These are phyloP conservation scores for Globisporangium spinosum DNA, from an alignment of 352 stramenopile genomes.

Conservation along the genomic window DNA sequence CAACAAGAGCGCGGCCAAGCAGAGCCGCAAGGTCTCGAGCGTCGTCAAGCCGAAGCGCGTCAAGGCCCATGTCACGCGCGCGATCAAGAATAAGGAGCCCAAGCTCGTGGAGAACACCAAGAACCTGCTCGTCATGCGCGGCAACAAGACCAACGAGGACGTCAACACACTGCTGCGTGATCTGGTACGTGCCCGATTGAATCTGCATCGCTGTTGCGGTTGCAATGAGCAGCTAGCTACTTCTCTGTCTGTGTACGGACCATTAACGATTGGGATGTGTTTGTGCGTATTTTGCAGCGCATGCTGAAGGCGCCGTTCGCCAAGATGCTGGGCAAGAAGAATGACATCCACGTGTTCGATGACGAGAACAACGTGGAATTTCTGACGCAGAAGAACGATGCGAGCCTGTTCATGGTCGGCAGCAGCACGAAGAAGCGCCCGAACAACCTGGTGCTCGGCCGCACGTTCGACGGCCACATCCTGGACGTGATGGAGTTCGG, in stretches of 20 bases:
- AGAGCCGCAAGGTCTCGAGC: constrained; percentile 67
- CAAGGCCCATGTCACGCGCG: constrained; percentile 77
- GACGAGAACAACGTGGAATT: constrained; percentile 93
- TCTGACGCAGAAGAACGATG: constrained; percentile 97
- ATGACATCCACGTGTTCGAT: constrained; percentile 93
- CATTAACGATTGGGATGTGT: background rate
- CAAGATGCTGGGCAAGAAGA: constrained; percentile 91
- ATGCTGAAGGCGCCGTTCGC: constrained; percentile 85
- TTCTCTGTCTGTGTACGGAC: background rate
- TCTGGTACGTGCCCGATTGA: constrained; percentile 34
- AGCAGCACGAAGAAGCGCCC: constrained; percentile 98
- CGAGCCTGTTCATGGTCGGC: constrained; percentile 93
- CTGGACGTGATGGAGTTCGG: constrained; percentile 98
- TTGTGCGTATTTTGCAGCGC: constrained; percentile 28
- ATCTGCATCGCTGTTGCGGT: background rate
- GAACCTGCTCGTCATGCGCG: constrained; percentile 83
- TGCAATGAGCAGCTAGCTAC: background rate
- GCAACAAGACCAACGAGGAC: constrained; percentile 87
- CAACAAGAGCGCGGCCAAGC: constrained; percentile 58
- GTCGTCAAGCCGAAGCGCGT: constrained; percentile 75
- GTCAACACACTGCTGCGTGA: constrained; percentile 81
- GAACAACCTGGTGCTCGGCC: constrained; percentile 97
- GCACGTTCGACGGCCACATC: constrained; percentile 97
- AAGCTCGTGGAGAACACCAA: constrained; percentile 92
- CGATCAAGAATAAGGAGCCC: constrained; percentile 87